Evolutionary conservation across 495 filamentous ascomycete species (phyloP).

Genomic region (Aspergillus sclerotioniger): DNA sequence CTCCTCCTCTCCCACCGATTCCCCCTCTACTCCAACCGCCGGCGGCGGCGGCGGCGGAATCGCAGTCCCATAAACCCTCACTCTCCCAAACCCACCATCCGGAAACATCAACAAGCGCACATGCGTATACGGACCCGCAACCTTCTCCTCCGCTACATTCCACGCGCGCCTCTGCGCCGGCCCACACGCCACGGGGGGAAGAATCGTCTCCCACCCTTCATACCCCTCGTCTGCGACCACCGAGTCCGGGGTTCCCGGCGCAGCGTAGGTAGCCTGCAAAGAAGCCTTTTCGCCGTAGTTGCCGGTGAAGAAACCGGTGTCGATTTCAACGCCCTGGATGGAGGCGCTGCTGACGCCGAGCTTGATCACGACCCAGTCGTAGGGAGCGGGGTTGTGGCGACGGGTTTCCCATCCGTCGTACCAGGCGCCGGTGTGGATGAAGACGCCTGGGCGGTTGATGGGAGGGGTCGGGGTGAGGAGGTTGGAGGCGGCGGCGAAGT

Average conservation of each 20-base stretch:
- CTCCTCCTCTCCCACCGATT: conserved; percentile 68
- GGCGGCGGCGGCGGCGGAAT: conserved; percentile 33
- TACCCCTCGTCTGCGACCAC: conserved; percentile 59
- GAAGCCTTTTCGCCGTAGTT: conserved; percentile 83
- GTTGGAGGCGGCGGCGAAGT: conserved; percentile 81
- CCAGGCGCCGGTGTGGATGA: conserved; percentile 85
- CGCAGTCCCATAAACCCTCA: conserved; percentile 76
- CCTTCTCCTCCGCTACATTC: conserved; percentile 53
- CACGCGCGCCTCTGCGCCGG: conserved; percentile 76
- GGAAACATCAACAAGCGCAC: conserved; percentile 87
- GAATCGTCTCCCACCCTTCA: conserved; percentile 68
- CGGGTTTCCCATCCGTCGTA: conserved; percentile 96
- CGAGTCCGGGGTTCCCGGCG: conserved; percentile 50
- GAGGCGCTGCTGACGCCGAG: conserved; percentile 76
- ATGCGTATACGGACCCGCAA: conserved; percentile 70
- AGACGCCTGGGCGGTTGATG: conserved; percentile 74
- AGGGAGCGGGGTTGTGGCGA: conserved; percentile 73
- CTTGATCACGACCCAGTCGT: conserved; percentile 81
- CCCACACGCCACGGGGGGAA: conserved; percentile 68
- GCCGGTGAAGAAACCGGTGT: conserved; percentile 83
- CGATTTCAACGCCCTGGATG: conserved; percentile 78
- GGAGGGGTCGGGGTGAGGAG: conserved; percentile 73
- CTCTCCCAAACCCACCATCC: conserved; percentile 88
- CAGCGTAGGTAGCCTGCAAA: conserved; percentile 72
- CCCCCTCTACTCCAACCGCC: conserved; percentile 28